Conservation (phyloP, 805 yeast genomes). For the Ogataea allantospora region DNA sequence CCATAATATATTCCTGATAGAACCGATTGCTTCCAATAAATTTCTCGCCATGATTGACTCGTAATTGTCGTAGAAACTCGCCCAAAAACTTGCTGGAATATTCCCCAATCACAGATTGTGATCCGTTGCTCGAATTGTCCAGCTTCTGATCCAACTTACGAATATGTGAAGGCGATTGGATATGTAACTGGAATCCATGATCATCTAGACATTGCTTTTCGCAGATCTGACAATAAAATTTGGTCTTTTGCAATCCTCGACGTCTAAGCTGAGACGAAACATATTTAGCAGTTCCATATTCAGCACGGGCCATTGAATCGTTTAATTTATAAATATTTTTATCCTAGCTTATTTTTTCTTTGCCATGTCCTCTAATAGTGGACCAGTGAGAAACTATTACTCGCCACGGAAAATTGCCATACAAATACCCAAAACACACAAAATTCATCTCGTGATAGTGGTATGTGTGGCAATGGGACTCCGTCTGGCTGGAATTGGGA, state of each 20-base stretch:
- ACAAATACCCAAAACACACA: constrained; percentile 9
- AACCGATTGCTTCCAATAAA: constrained; percentile 75
- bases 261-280: constrained; percentile 76
- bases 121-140: constrained; percentile 40
- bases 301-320: constrained; percentile 51
- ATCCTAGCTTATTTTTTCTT: not conserved
- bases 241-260: constrained; percentile 79
- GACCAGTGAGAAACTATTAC: constrained; percentile 14
- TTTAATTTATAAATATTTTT: not conserved
- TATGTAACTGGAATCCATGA: constrained; percentile 91
- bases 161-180: constrained; percentile 75
- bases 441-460: constrained; percentile 17
- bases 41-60: constrained; percentile 78
- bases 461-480: constrained; percentile 44
- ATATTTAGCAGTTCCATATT: constrained; percentile 65
- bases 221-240: constrained; percentile 90
- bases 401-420: not conserved
- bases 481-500: constrained; percentile 55
- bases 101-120: constrained; percentile 41
- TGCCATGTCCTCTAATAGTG: constrained; percentile 4
- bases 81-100: constrained; percentile 59
- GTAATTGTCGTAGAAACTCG: constrained; percentile 63
- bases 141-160: constrained; percentile 48
- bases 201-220: constrained; percentile 93
- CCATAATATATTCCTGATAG: constrained; percentile 85